phyloP scores from a whole-genome alignment of 805 yeast species.

The Metschnikowia amazonensis region DNA sequence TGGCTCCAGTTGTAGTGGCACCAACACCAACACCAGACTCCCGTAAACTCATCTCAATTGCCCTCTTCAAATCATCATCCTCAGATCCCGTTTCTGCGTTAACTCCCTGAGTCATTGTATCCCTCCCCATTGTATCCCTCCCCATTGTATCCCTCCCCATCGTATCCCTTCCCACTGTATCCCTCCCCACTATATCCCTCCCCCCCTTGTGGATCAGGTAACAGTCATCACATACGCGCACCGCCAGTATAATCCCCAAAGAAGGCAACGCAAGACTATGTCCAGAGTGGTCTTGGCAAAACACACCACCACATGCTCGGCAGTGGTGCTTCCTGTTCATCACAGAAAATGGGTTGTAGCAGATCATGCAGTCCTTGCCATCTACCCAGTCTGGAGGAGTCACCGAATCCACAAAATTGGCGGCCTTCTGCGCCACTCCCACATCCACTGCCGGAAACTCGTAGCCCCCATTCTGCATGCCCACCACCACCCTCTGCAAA shows the following conservation, averaged over 20 bases:
- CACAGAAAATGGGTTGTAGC: slow-evolving; percentile 75
- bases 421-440: slow-evolving; percentile 31
- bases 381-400: slow-evolving; percentile 99
- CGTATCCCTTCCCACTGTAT: too few relatives aligned
- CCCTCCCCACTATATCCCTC: slow-evolving; percentile 22
- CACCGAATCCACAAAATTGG: slow-evolving; percentile 71
- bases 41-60: slow-evolving; percentile 72
- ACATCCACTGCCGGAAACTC: slow-evolving; percentile 53
- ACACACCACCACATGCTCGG: slow-evolving; percentile 95
- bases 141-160: too few relatives aligned
- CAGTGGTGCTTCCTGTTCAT: slow-evolving; percentile 94
- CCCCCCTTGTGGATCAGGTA: slow-evolving; percentile 51
- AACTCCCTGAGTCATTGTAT: too few relatives aligned
- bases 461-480: slow-evolving; percentile 58
- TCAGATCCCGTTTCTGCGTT: too few relatives aligned
- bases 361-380: slow-evolving; percentile 91
- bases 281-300: slow-evolving; percentile 80
- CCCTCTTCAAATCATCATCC: slow-evolving; percentile 72
- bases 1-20: too few relatives aligned
- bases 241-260: slow-evolving; percentile 83
- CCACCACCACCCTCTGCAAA: slow-evolving; percentile 58
- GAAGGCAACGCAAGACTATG: slow-evolving; percentile 69
- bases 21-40: too few relatives aligned
- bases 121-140: slow-evolving; percentile 26
- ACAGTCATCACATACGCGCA: slow-evolving; percentile 92